Conservation (phyloP, 306 rosid genomes). For the Crataegus laevigata region DNA sequence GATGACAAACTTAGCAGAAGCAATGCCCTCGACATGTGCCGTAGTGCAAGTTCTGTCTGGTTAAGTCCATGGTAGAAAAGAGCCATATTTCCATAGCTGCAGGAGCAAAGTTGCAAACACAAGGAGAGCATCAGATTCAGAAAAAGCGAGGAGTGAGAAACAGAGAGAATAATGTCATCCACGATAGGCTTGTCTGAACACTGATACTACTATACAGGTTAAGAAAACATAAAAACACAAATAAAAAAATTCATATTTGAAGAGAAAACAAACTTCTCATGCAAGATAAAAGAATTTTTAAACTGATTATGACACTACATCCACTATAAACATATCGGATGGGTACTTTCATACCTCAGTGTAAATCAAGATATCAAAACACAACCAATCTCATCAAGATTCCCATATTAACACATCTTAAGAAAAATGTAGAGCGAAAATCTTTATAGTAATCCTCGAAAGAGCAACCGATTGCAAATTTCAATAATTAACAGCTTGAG, state of each 20-base stretch:
- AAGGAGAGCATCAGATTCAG: conserved; percentile 7
- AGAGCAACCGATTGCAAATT: not conserved
- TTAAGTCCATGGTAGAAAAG: conserved; percentile 92
- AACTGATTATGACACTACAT: not conserved
- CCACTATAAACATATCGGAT: not conserved
- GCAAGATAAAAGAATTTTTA: not conserved
- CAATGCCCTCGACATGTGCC: conserved; percentile 95
- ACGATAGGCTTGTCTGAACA: not conserved
- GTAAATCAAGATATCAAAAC: not conserved
- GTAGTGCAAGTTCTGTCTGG: conserved; percentile 93
- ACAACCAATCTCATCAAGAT: not conserved
- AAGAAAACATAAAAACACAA: too few species aligned
- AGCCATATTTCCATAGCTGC: conserved; percentile 99
- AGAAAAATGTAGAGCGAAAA: not conserved
- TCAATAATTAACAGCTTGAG: not conserved
- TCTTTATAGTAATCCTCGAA: not conserved
- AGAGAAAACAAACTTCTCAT: not conserved
- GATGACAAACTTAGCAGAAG: conserved; percentile 88
- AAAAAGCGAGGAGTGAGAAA: not conserved
- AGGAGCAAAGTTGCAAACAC: conserved; percentile 17
- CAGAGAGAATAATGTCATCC: not conserved
- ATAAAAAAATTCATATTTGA: not conserved
- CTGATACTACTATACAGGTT: not conserved
- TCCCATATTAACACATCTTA: not conserved
- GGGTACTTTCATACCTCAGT: not conserved